Percentiles rank a stretch among this genome's conserved stretches.
Conservation (phyloP, 176 grass and related monocot genomes). For the Elaeis guineensis region DNA sequence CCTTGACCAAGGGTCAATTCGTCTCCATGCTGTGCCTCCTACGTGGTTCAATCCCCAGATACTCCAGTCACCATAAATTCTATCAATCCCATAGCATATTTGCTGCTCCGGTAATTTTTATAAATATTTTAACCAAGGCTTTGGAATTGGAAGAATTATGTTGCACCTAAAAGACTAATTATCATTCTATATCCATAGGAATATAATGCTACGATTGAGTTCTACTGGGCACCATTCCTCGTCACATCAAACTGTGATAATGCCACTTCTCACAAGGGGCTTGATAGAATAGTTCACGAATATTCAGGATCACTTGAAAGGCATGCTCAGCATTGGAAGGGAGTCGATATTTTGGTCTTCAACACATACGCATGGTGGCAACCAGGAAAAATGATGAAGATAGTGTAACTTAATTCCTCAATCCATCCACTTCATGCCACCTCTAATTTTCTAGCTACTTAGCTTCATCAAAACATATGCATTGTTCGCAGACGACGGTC, state of each 20-base stretch:
- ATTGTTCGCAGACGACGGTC: too few species aligned
- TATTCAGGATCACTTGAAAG: neutral
- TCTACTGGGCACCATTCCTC: constrained; percentile 21
- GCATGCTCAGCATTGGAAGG: constrained; percentile 13
- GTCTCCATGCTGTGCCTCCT: constrained; percentile 16
- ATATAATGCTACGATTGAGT: constrained; percentile 7
- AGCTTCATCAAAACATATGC: too few species aligned
- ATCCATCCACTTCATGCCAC: too few species aligned
- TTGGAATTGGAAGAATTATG: too few species aligned
- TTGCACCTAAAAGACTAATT: too few species aligned
- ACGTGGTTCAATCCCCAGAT: neutral
- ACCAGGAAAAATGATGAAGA: neutral
- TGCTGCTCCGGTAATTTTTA: too few species aligned
- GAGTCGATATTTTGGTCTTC: constrained; percentile 13
- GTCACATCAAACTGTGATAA: constrained; percentile 21
- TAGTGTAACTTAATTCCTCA: too few species aligned
- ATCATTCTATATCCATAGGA: neutral
- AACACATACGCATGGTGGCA: constrained; percentile 26
- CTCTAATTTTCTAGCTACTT: too few species aligned
- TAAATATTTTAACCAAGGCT: too few species aligned
- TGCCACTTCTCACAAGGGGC: neutral
- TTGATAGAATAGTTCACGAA: neutral
- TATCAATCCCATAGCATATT: too few species aligned
- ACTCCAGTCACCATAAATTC: too few species aligned
- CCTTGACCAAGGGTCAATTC: neutral